Evolutionary conservation across 495 filamentous ascomycete species (phyloP), one percentile per base, ranked within the genome.

Genomic region (Penicillium simplicissimum): DNA sequence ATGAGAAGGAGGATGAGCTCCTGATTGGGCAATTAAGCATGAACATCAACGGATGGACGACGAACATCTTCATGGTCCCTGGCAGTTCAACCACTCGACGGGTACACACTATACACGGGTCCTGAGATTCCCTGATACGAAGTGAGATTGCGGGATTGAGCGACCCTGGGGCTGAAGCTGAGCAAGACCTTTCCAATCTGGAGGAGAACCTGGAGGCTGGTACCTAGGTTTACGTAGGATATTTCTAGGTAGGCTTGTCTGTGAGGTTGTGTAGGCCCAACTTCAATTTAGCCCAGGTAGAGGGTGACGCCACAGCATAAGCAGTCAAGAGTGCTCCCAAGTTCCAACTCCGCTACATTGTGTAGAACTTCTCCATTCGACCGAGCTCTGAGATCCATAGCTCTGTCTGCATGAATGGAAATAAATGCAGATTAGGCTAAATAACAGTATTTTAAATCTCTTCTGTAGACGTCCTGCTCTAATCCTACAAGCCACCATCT

Each of bases 1-100:
- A 49, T 40, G 55, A 45, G 23, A 53, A 58, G 23, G 31, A 40
- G 54, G 58, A 66, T 52, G 52, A 58, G 58, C 66, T 66, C 61
- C 1, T 19, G 40, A 58, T 62, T 54, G 63, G 58, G 57, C 63
- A 36, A 48, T 64, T 67, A 69, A 69, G 66, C 66, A 64, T 66
- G 64, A 69, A 62, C 15, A 28, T 64, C 49, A 53, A 58, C 55
- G 42, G 31, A 61, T 62, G 48, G 53, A 38, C 57, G 45, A 60
- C 43, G 23, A 62, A 36, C 63, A 63, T 57, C 61, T 54, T 42
- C 33, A 45, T 21, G 57, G 43, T 58, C 38, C 2, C 4, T 31
- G 6, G 56, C 21, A 61, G 48, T 40, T 28, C 15, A 40, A 49
- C 17, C 54, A 57, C 64, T 65, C 62, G 47, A 38, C 56, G 38